Base-by-base conservation (phyloP, 352 stramenopile species). In the Phytopythium boreale region DNA sequence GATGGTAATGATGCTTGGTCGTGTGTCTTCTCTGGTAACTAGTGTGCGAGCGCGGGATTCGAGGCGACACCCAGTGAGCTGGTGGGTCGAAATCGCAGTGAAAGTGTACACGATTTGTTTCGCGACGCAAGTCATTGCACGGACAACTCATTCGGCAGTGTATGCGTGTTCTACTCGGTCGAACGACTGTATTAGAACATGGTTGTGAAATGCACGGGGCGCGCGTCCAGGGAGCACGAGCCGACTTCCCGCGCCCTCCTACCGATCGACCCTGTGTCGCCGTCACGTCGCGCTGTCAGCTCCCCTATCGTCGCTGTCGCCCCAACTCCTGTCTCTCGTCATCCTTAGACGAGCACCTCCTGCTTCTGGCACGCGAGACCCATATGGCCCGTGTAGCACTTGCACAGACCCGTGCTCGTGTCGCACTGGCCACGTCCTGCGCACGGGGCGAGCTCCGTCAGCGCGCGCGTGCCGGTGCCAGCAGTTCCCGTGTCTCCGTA, bases 351-450 rank as follows among this genome's bases (percentile, higher is more conserved):
- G 31, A 58, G 68, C 22, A 79, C 81, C 61, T 90, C 81, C 52
- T 94, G 84, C 27, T 74, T 79, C 57, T 92, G 69, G 56, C 85
- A 94, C 19, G 83, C 85, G 22, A 92, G 72, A 0, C 86, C 82
- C 78, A 91, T 92, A 68, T 93, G 84, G 0, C 86, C 85, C 8
- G 80, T 55, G 55, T 73, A 94, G 63, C 86, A 94, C 55, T 73
- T 69, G 75, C 85, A 92, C 1, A 68, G 70, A 19, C 86, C 86
- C 0, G 74, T 75, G 36, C 52, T 53, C 39, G 66, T 72, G 72
- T 92, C 81, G 51, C 86, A 94, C 1, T 64, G 60, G 7, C 86
- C 85, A 2, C 86, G 83, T 51, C 76, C 78, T 0, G 83, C 84
- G 53, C 85, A 93, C n/a, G 82, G 73, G 0, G 61, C 52, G 19